phyloP scores from a whole-genome alignment of 176 grass and related monocot species.

The Oryza nivara region DNA sequence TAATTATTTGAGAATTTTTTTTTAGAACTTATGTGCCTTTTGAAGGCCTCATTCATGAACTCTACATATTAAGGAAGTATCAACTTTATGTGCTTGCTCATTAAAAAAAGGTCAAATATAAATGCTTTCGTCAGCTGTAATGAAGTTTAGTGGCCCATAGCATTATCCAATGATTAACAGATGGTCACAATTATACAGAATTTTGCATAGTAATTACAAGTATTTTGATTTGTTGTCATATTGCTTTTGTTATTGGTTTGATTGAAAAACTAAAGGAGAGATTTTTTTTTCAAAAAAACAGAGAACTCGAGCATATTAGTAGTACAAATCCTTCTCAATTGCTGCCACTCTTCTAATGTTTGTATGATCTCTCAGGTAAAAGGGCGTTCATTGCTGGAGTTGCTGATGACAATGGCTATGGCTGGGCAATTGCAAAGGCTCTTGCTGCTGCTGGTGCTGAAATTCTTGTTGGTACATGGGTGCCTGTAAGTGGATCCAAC shows the following conservation, averaged over 20 bases:
- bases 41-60: neutral
- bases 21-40: neutral
- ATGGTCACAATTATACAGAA: neutral
- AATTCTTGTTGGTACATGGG: constrained; percentile 99
- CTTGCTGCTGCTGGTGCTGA: constrained; percentile 96
- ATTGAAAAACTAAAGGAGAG: neutral
- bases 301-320: neutral
- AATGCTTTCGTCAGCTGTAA: neutral
- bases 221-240: neutral
- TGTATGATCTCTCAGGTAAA: constrained; percentile 62
- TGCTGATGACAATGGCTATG: constrained; percentile 99
- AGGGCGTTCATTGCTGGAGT: constrained; percentile 98
- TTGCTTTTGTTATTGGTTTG: neutral
- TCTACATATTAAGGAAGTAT: neutral
- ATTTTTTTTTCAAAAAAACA: neutral
- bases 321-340: neutral
- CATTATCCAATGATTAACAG: neutral
- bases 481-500: constrained; percentile 62
- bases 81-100: neutral
- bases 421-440: constrained; percentile 97
- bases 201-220: neutral
- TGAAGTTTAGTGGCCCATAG: neutral
- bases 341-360: constrained; percentile 26
- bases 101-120: neutral
- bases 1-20: no score